Base-by-base conservation (phyloP, 495 filamentous ascomycete genomes). In the Talaromyces wortmannii region DNA sequence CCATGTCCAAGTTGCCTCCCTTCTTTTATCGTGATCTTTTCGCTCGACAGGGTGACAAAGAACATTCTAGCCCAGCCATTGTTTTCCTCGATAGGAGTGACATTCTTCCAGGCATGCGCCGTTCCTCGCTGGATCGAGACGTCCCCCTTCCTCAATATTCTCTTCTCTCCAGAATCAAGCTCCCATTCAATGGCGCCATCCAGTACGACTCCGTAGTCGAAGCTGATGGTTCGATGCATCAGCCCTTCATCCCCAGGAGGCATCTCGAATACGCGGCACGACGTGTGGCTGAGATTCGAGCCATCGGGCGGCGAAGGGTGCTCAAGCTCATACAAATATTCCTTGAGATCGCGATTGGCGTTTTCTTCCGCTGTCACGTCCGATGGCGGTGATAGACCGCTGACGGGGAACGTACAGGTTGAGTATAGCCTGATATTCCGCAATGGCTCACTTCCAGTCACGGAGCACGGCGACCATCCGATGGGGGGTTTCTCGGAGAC, bases 171-270 rank as follows among this genome's bases (percentile, higher is more conserved):
- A 0, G 79, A 76, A 64, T 86, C 82, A 4, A 55, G 83, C 82
- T 85, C 87, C 64, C 86, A 88, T 61, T 89, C 85, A 55, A 88
- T 42, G 56, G 74, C 63, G 2, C 86, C 86, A 59, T 88, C 84
- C 7, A 89, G 52, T 17, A 89, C 74, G 55, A 87, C 74, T 12
- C 83, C 83, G 55, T 85, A 88, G 57, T 89, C 86, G 4, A 89
- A 63, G 2, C 70, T 78, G 60, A 81, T 73, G 3, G 86, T 87
- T 1, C 84, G 72, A 60, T 88, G 86, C 83, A 88, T 63, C 7
- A 61, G 31, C 84, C 23, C 86, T 81, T 67, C 87, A 83, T 57
- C 75, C 79, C 17, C 84, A 83, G 63, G 87, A 72, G 18, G 85
- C 75, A 68, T 86, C 82, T 55, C 85, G 63, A 18, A 84, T 84